Evolutionary conservation across 116 monocot species (phyloP).

Genomic region (Papilionanthe hybrid): DNA sequence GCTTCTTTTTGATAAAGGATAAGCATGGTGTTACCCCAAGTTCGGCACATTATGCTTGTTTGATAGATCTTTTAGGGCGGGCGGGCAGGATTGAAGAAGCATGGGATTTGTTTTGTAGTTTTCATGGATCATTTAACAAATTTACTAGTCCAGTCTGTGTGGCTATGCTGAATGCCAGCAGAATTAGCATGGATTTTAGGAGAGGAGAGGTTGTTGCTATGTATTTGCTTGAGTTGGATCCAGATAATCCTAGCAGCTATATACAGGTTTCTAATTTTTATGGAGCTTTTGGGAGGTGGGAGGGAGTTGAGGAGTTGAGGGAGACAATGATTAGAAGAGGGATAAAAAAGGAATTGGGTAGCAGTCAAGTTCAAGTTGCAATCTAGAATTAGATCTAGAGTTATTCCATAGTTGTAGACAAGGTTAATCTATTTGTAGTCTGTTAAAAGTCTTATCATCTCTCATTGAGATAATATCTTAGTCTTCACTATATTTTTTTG

Average conservation of each 20-base stretch:
- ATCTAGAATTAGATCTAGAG: background rate
- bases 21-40: constrained; percentile 23
- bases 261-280: constrained; percentile 42
- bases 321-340: constrained; percentile 26
- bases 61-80: constrained; percentile 35
- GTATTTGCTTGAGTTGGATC: constrained; percentile 29
- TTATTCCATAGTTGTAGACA: background rate
- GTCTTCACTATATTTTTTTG: background rate
- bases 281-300: constrained; percentile 40
- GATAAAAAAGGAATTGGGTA: constrained; percentile 31
- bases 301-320: constrained; percentile 28
- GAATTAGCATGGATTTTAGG: constrained; percentile 21
- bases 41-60: constrained; percentile 43
- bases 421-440: background rate
- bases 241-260: constrained; percentile 35
- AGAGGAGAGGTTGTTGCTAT: constrained; percentile 25
- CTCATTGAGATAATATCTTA: background rate
- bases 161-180: constrained; percentile 43
- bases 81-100: constrained; percentile 39
- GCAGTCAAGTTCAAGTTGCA: constrained; percentile 23
- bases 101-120: constrained; percentile 30
- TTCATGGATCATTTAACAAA: background rate
- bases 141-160: constrained; percentile 29
- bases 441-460: background rate
- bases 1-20: constrained; percentile 25